A percentile compares a stretch with the other conserved stretches of the same genome.
Evolutionary conservation across 2,329 filamentous ascomycete genomes (phyloP).

Genomic region (Alternaria longipes): DNA sequence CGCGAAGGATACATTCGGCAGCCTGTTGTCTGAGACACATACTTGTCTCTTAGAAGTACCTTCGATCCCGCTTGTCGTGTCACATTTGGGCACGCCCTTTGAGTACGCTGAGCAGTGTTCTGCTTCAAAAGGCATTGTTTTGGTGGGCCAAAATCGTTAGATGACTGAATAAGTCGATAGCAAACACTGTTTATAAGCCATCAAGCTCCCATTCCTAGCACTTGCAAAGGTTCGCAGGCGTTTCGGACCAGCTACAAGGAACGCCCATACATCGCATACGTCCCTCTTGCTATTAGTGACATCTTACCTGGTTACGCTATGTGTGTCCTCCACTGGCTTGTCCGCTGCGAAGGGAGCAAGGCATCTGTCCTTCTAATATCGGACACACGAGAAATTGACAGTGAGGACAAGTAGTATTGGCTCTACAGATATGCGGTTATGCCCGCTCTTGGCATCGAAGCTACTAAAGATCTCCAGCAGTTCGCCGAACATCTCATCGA

Average conservation of each 20-base stretch:
- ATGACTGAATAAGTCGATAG: slow-evolving; percentile 11
- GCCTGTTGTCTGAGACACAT: not conserved
- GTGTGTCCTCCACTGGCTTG: slow-evolving; percentile 19
- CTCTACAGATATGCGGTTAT: slow-evolving; percentile 19
- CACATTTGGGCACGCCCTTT: slow-evolving; percentile 3
- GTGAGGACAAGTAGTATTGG: slow-evolving; percentile 16
- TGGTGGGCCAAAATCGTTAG: slow-evolving; percentile 11
- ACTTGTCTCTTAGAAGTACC: slow-evolving; percentile 5
- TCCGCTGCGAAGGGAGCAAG: slow-evolving; percentile 1
- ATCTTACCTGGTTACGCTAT: slow-evolving; percentile 17
- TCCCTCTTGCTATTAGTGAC: slow-evolving; percentile 2
- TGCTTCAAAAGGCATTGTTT: slow-evolving; percentile 8
- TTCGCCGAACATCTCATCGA: slow-evolving; percentile 9
- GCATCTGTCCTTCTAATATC: slow-evolving; percentile 9
- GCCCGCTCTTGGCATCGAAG: slow-evolving; percentile 13
- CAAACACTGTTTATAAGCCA: not conserved
- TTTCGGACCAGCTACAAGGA: not conserved
- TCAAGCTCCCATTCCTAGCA: slow-evolving; percentile 14
- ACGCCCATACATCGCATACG: not conserved
- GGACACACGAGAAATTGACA: slow-evolving; percentile 2
- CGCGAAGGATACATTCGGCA: not conserved
- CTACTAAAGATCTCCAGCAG: slow-evolving; percentile 5
- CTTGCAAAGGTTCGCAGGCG: slow-evolving; percentile 7
- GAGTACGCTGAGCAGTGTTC: slow-evolving; percentile 10
- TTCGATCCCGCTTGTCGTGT: slow-evolving; percentile 1